Conservation (phyloP, 257 asterid species). For the Ocimum tenuiflorum region DNA sequence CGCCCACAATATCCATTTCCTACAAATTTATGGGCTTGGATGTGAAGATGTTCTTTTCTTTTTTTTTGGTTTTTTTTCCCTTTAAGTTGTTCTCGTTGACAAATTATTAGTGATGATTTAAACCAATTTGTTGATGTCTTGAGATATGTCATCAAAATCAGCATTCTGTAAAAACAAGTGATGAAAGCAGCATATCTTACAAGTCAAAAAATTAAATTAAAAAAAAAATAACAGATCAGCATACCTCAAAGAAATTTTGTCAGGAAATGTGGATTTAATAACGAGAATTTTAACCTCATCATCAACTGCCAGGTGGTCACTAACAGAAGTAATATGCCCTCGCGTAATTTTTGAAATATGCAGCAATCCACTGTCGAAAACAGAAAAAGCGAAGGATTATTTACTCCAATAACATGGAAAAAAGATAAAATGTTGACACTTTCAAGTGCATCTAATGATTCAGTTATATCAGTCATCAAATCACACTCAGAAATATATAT, state of each 20-base stretch:
- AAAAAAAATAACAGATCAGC: too few species aligned
- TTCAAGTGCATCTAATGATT: not conserved
- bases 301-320: conserved; percentile 58
- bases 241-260: conserved; percentile 82
- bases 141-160: too few species aligned
- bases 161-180: not conserved
- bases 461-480: too few species aligned
- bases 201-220: not conserved
- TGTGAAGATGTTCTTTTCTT: not conserved
- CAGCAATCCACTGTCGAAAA: conserved; percentile 68
- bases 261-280: conserved; percentile 65
- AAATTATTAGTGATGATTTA: not conserved
- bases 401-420: not conserved
- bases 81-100: not conserved
- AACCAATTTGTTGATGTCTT: too few species aligned
- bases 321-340: conserved; percentile 49
- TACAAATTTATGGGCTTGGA: not conserved
- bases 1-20: not conserved
- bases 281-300: conserved; percentile 84
- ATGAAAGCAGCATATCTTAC: not conserved
- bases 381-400: not conserved
- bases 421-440: not conserved
- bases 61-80: not conserved
- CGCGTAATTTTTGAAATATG: conserved; percentile 71
- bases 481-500: not conserved